Percentiles rank a stretch among this genome's conserved stretches.
Conservation (phyloP, 192 early-diverging fungal species). For the Physocladia obscura region DNA sequence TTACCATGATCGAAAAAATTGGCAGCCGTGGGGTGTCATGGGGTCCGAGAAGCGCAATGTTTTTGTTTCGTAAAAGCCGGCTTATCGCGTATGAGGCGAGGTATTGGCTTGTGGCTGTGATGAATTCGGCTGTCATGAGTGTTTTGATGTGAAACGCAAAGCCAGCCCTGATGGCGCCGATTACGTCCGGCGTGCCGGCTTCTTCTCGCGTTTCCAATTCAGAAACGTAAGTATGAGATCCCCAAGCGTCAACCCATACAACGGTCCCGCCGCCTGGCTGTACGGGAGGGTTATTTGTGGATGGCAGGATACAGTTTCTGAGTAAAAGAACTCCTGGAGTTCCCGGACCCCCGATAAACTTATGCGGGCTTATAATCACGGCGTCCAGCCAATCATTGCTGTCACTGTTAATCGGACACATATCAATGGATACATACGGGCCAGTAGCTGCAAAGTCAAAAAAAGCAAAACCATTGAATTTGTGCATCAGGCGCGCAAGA, state of each 20-base stretch:
- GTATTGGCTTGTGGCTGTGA: background rate
- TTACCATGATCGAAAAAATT: background rate
- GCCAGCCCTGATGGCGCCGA: constrained; percentile 42
- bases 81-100: background rate
- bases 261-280: constrained; percentile 46
- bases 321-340: constrained; percentile 42
- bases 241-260: constrained; percentile 34
- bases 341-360: constrained; percentile 47
- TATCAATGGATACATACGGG: constrained; percentile 16
- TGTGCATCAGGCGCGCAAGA: constrained; percentile 39
- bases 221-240: background rate
- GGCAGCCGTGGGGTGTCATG: background rate
- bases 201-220: constrained; percentile 34
- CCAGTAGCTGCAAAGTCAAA: constrained; percentile 46
- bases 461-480: constrained; percentile 36
- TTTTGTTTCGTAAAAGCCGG: background rate
- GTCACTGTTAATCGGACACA: background rate
- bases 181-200: constrained; percentile 47
- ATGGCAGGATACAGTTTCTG: constrained; percentile 24
- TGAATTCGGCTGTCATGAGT: constrained; percentile 10
- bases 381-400: constrained; percentile 23
- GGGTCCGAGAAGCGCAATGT: background rate
- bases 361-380: constrained; percentile 46
- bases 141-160: constrained; percentile 43
- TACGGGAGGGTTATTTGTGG: constrained; percentile 24